A percentile compares a stretch with the other conserved stretches of the same genome.
Conservation (phyloP, 1,284 basidiomycete species). For the Puccinia polysora region DNA sequence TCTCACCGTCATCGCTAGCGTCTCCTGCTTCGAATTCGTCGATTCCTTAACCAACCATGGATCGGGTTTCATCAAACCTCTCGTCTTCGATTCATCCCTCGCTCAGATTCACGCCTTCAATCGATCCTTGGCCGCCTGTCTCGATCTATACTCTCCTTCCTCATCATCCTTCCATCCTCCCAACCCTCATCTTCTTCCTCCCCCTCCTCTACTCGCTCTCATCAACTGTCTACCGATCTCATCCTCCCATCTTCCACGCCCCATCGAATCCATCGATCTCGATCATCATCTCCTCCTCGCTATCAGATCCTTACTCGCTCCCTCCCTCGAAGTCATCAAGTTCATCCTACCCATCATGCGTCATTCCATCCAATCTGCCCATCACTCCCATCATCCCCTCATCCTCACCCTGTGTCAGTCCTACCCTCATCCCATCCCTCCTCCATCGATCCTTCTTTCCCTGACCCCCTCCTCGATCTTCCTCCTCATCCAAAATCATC, state of each 20-base stretch:
- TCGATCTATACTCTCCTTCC: constrained; percentile 21
- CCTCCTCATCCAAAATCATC: too few species aligned
- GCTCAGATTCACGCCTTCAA: constrained; percentile 14
- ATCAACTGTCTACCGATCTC: constrained; percentile 39
- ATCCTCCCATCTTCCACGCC: neutral
- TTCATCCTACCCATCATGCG: constrained; percentile 39
- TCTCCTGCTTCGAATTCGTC: constrained; percentile 3
- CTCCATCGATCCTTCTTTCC: neutral
- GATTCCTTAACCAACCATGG: neutral
- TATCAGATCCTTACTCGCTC: neutral
- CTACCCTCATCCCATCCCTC: too few species aligned
- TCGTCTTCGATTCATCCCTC: constrained; percentile 19
- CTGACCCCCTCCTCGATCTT: neutral
- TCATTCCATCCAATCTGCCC: constrained; percentile 23
- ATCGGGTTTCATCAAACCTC: constrained; percentile 19
- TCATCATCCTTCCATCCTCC: neutral
- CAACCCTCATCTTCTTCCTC: neutral
- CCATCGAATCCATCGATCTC: constrained; percentile 23
- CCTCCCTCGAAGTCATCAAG: constrained; percentile 26
- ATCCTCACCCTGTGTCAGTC: constrained; percentile 36
- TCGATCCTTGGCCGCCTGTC: constrained; percentile 1
- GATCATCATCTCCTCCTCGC: constrained; percentile 4
- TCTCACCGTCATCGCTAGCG: constrained; percentile 18
- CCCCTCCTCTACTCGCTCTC: neutral
- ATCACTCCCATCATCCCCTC: constrained; percentile 2